Evolutionary conservation across 306 rosid species (phyloP), one percentile per base, ranked within the genome.

Genomic region (Cucumis cinereus): DNA sequence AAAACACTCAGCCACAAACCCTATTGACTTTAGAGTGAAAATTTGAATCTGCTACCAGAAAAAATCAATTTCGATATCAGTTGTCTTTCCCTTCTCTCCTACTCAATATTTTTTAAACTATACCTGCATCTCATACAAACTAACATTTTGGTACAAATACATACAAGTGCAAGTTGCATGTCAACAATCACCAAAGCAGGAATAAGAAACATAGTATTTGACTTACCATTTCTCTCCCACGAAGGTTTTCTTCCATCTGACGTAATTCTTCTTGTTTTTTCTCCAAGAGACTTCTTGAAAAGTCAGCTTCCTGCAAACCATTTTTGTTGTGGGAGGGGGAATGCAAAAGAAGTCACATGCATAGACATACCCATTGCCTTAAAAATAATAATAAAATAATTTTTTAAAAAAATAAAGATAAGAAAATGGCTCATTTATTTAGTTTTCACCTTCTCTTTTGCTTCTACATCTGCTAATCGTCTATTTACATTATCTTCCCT

Each of bases 161-260:
- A 20, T 11, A 67, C 73, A 20, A 20, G n/a, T 20, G 54, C 54
- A 22, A 2, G 33, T 67, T 67, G 54, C 20, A 23, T 67, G 33
- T 69, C 75, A 43, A 60, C 40, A 24, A 52, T 33, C 14, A 15
- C 73, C 20, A 38, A 77, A 14, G 15, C 64, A 73, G 72, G 28
- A 23, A 60, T 53, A 50, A 62, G 6, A 35, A 30, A 56, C 47
- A 40, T 52, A 81, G 7, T 49, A 24, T 77, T 6, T 14, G 43
- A 90, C 95, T 82, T 84, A 90, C 99, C 55, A 62, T 89, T 90
- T 94, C 97, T 81, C 90, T 88, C 76, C 81, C 82, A 78, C 69
- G 83, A 64, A 94, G 92, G 64, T 90, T 87, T 75, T 79, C 80
- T 80, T 94, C 95, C 82, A 82, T 52, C 30, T 70, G 85, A 68